Evolutionary conservation across 2,329 filamentous ascomycete genomes (phyloP).

Genomic region (Periconia macrospinosa): DNA sequence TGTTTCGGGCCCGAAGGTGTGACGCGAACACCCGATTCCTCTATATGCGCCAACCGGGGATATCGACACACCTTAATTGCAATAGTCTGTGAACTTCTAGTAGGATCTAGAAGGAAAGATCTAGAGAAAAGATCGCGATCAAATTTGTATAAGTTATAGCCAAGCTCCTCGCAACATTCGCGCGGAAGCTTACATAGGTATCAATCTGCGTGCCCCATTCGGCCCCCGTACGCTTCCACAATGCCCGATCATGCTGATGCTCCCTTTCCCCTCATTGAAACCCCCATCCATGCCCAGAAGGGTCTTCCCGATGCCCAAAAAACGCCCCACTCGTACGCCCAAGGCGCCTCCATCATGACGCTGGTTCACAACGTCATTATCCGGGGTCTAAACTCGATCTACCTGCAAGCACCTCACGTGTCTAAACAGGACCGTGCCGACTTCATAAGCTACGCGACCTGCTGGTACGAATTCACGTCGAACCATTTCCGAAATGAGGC

Average conservation of each 20-base stretch:
- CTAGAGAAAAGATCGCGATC: not conserved
- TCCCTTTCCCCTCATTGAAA: not conserved
- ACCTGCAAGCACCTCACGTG: constrained; percentile 59
- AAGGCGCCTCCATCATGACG: constrained; percentile 60
- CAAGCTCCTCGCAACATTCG: not conserved
- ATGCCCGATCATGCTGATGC: not conserved
- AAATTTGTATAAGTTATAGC: not conserved
- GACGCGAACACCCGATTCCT: not conserved
- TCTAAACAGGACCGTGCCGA: constrained; percentile 55
- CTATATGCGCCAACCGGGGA: not conserved
- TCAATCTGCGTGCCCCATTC: too few relatives aligned
- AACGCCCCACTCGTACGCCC: not conserved
- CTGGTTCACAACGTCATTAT: constrained; percentile 65
- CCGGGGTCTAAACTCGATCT: constrained; percentile 66
- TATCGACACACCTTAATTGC: too few relatives aligned
- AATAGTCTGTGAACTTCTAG: too few relatives aligned
- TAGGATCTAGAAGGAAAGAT: too few relatives aligned
- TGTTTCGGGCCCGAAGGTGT: not conserved
- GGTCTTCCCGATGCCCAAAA: not conserved
- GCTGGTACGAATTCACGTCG: constrained; percentile 62
- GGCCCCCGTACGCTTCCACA: not conserved
- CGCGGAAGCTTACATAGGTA: not conserved
- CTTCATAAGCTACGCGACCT: constrained; percentile 61
- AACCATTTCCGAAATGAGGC: constrained; percentile 66
- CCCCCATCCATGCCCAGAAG: not conserved